Base-by-base conservation (phyloP, 495 filamentous ascomycete genomes). In the Chaetomium cochliodes region DNA sequence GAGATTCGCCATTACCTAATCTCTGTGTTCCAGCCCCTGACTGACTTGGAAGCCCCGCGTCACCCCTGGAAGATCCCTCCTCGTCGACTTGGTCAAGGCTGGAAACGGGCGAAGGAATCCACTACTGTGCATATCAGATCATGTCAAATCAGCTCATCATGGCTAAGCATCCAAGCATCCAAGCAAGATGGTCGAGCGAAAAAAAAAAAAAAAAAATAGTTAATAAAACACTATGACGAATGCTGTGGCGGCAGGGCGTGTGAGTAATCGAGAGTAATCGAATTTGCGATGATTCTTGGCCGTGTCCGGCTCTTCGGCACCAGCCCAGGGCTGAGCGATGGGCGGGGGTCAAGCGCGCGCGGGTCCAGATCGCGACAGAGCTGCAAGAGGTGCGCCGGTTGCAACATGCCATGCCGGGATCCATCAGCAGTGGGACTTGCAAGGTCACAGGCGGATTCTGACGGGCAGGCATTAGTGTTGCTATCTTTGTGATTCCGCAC, bases 221-320 rank as follows among this genome's bases (percentile, higher is more conserved):
- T n/a, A n/a, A n/a, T n/a, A n/a, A n/a, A n/a, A n/a, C n/a, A n/a
- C 47, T 2, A 51, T 25, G 58, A 51, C 58, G 18, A 60, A 51
- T 60, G 28, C 57, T 33, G 25, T 26, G 23, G 42, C 22, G 25
- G 15, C 37, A 18, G n/a, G 42, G 57, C 42, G 57, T 30, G 28
- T 61, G 46, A 50, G 28, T 26, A 62, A 28, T 26, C 37, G 2
- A 28, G 44, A 50, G 28, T 26, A 62, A 28, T 26, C 37, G 2
- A 28, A 42, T 37, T 53, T n/a, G 33, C 26, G 46, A 60, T 51
- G 56, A 8, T 25, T 0, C 25, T n/a, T 46, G 56, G 41, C 15
- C 51, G 39, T 33, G 46, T 25, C 61, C 61, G 61, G 61, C 61
- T 63, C 18, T 5, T 63, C 61, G 61, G 61, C 61, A 56, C 60